Conservation (phyloP, 768 basidiomycete genomes). For the Termitomyces sp. region DNA sequence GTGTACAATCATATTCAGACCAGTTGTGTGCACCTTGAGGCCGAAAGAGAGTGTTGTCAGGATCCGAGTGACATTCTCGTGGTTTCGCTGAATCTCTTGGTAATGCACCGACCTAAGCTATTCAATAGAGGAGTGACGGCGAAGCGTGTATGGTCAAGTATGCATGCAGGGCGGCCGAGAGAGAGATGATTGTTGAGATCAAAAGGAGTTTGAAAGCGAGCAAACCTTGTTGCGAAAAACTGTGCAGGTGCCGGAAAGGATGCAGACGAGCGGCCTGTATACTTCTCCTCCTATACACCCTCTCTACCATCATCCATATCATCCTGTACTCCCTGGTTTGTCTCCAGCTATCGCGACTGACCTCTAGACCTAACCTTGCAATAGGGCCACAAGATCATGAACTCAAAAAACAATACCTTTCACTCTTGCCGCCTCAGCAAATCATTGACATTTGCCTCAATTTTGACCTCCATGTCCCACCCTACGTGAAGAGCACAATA, state of each 20-base stretch:
- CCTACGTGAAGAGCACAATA: slow-evolving; percentile 57
- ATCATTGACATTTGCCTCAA: slow-evolving; percentile 76
- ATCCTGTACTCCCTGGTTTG: slow-evolving; percentile 24
- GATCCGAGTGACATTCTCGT: background rate
- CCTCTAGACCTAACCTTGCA: slow-evolving; percentile 13
- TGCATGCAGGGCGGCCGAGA: background rate
- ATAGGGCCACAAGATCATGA: slow-evolving; percentile 44
- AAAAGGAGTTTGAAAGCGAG: slow-evolving; percentile 5
- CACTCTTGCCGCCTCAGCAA: slow-evolving; percentile 60
- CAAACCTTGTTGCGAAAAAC: slow-evolving; percentile 66
- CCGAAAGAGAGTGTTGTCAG: too few relatives aligned
- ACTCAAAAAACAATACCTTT: slow-evolving; percentile 69
- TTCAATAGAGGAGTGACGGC: background rate
- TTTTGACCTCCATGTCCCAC: slow-evolving; percentile 64
- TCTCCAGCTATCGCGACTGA: slow-evolving; percentile 13
- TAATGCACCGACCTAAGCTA: background rate
- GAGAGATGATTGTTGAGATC: background rate
- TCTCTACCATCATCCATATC: slow-evolving; percentile 32
- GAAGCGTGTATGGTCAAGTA: background rate
- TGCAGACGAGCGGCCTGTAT: slow-evolving; percentile 46
- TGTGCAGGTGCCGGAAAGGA: slow-evolving; percentile 63
- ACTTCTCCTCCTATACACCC: slow-evolving; percentile 29
- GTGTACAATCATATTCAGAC: too few relatives aligned
- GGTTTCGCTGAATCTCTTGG: background rate
- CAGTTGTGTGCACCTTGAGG: too few relatives aligned